Evolutionary conservation across 2,329 filamentous ascomycete species (phyloP), one percentile per base, ranked within the genome.

Genomic region (Fusarium sp.): DNA sequence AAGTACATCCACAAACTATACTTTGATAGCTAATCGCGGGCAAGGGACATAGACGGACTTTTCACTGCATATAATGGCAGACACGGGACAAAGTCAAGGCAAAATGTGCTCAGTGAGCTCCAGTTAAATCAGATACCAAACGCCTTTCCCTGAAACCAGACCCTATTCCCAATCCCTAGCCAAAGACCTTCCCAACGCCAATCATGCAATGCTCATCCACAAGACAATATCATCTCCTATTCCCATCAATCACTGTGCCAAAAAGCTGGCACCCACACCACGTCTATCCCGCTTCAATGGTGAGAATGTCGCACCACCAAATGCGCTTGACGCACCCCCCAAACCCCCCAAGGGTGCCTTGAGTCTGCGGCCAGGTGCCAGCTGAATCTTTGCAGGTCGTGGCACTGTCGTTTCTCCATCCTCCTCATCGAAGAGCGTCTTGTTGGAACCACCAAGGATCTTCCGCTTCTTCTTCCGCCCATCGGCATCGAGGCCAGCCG

Each of bases 381-480:
- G 76, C 59, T 78, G 75, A 27, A 79, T 63, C 73, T 85, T 86
- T 15, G 80, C 71, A 67, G 81, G 79, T 56, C 80, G 79, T 70
- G 73, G 69, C 8, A 62, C 20, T 68, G 79, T 84, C 69, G 79
- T 84, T 69, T 89, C 89, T 12, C 82, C 90, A 6, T 86, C 87
- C 10, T 93, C 92, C 6, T 92, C 92, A 10, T 93, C 92, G 68
- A 96, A 94, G 7, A 97, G 80, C 4, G 90, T 93, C 72, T 90
- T 90, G 57, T 88, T 90, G 25, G 88, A 86, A 25, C 83, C 85
- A 5, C 91, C 90, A 2, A 94, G 86, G 6, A 94, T 84, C 82
- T 94, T 95, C 71, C 93, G 90, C 85, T 93, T 95, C 87, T 92
- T 94, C 80, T 90, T 91, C 81, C 87, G 89, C 8, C 82, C 84